A percentile compares a stretch with the other conserved stretches of the same genome.
phyloP scores from a whole-genome alignment of 305 asterid genomes.

The Fraxinus baroniana region DNA sequence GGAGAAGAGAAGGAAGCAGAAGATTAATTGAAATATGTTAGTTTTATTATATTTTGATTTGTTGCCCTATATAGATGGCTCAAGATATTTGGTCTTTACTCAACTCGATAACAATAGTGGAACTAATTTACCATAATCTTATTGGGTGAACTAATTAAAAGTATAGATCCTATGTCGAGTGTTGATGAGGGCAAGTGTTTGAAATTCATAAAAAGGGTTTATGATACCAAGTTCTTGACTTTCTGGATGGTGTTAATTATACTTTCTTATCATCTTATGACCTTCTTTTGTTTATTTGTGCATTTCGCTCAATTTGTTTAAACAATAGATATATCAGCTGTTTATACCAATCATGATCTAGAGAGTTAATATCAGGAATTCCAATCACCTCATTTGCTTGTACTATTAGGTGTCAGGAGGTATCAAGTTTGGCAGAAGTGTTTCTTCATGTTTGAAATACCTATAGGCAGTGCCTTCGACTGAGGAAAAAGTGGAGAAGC shows the following conservation, averaged over 20 bases:
- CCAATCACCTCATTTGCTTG: slow-evolving; percentile 12
- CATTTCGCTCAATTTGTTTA: background rate
- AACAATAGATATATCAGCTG: background rate
- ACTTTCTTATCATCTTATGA: background rate
- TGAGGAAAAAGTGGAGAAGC: slow-evolving; percentile 86
- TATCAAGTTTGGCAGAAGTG: slow-evolving; percentile 44
- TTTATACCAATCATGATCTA: background rate
- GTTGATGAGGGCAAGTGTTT: background rate
- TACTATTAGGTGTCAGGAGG: slow-evolving; percentile 62
- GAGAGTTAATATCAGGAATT: background rate
- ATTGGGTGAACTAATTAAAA: no score
- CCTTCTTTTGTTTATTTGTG: background rate
- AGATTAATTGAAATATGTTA: no score
- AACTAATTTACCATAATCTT: no score
- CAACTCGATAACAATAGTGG: no score
- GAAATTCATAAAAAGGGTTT: background rate
- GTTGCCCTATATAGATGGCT: no score
- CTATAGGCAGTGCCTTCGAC: slow-evolving; percentile 90
- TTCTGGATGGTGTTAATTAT: background rate
- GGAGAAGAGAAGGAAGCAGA: no score
- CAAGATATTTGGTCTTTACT: no score
- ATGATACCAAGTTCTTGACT: background rate
- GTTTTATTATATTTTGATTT: no score
- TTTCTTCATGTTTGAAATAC: slow-evolving; percentile 66
- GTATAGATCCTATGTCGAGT: no score